Base-by-base conservation (phyloP, 495 filamentous ascomycete genomes). In the Bacidia gigantensis region DNA sequence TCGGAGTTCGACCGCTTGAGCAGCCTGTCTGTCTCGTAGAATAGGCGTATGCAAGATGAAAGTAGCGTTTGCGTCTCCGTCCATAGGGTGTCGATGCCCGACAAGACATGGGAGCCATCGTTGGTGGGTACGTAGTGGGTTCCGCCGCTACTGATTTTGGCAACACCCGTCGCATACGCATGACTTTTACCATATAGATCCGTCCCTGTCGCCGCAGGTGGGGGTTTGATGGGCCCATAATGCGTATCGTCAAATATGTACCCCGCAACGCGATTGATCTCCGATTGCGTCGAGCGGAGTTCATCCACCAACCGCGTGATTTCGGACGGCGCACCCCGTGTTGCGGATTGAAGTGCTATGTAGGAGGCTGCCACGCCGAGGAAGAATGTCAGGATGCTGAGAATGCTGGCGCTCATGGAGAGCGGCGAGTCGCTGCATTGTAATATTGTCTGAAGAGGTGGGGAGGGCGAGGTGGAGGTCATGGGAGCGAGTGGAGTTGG, bases 221-320 rank as follows among this genome's bases (percentile, higher is more conserved):
- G 41, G 7, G 29, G 29, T 14, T 44, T 17, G 2, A 25, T 9
- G 3, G 29, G 43, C 11, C 17, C 49, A 40, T 41, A 39, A 21
- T 53, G 54, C 18, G 43, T 44, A 49, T 53, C 50, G 44, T 56
- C 54, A 24, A 56, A 52, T 12, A 56, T 56, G 44, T 56, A 56
- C 49, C 52, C 54, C 12, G 49, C 54, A n/a, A 52, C 54, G 17
- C 54, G 42, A 25, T 56, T 56, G 21, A 56, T 52, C 23, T 48
- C 50, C 18, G 38, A 48, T 38, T 52, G 54, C 23, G 54, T 56
- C 17, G 43, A 52, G 3, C 49, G 49, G 23, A 52, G 35, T 1
- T 52, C 54, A 21, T 56, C 49, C 22, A 52, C 43, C 9, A 56
- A 20, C 17, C 54, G 55, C 12, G 55, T 43, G 21, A 53, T 53